phyloP scores from a whole-genome alignment of 2,329 filamentous ascomycete genomes.

The Aplosporella prunicola region DNA sequence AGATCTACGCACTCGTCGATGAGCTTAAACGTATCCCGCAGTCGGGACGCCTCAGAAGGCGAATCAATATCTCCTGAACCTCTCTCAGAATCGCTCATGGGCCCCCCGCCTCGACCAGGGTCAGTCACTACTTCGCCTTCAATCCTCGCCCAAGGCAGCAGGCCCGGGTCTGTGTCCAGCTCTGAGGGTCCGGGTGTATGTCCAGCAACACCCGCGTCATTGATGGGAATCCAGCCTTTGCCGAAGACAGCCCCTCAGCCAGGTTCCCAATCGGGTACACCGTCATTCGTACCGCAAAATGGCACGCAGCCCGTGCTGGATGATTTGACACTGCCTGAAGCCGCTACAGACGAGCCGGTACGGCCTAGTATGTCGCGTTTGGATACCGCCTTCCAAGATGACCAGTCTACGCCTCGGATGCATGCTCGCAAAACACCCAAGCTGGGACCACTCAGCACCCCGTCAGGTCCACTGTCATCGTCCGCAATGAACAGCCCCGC shows the following conservation, averaged over 20 bases:
- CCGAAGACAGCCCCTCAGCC: slow-evolving; percentile 13
- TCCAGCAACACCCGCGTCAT: slow-evolving; percentile 69
- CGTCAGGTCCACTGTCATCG: slow-evolving; percentile 22
- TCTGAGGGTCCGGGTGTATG: slow-evolving; percentile 14
- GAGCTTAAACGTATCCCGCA: slow-evolving; percentile 16
- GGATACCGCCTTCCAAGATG: slow-evolving; percentile 41
- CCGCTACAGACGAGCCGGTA: slow-evolving; percentile 39
- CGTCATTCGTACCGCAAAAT: slow-evolving; percentile 18
- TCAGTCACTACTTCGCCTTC: slow-evolving; percentile 60
- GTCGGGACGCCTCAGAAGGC: slow-evolving; percentile 33
- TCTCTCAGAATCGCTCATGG: slow-evolving; percentile 37
- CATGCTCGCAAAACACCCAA: slow-evolving; percentile 61
- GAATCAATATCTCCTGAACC: slow-evolving; percentile 44
- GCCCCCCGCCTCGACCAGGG: slow-evolving; percentile 54
- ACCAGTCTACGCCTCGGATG: slow-evolving; percentile 47
- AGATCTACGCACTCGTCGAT: slow-evolving; percentile 11
- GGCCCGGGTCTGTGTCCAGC: slow-evolving; percentile 24
- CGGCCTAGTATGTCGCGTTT: slow-evolving; percentile 40
- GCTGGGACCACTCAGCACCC: slow-evolving; percentile 47
- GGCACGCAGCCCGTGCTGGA: slow-evolving; percentile 38
- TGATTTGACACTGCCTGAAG: slow-evolving; percentile 65
- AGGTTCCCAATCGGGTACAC: slow-evolving; percentile 5
- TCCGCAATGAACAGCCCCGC: slow-evolving; percentile 40
- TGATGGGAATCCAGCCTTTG: slow-evolving; percentile 53
- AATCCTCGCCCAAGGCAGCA: slow-evolving; percentile 40